Evolutionary conservation across 768 basidiomycete species (phyloP), one percentile per base, ranked within the genome.

Genomic region (Phaeotremella skinneri): DNA sequence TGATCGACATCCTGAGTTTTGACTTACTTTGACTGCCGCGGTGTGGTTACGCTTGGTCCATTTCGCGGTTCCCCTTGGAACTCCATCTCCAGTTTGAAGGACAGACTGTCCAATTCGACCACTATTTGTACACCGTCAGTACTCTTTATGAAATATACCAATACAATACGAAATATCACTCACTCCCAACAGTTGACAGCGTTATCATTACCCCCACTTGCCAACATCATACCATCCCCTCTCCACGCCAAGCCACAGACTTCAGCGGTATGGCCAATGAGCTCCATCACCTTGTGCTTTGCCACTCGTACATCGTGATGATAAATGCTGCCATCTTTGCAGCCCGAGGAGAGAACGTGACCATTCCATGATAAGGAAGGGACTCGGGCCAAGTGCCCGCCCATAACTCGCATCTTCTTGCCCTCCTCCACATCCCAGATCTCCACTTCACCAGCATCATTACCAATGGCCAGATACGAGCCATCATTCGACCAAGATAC

Each of bases 101-200:
- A 76, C 66, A 4, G 77, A 74, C 13, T 72, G 70, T 1, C 73
- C 75, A 37, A 74, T 69, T 37, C 77, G 70, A 26, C 69, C 72
- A 55, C 77, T 78, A 37, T 4, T 17, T 1, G 56, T 62, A n/a
- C 39, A 61, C 56, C 74, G 63, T 65, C 68, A 26, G 37, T 32
- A 30, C 20, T 39, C 56, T n/a, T 42, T 58, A 31, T 56, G 13
- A 32, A 49, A 51, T 55, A 30, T 82, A 82, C 5, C 29, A 21
- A 37, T 31, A 27, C 11, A 27, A 17, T 29, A 32, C n/a, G 9
- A 14, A 39, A 84, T 83, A 0, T 84, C 84, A 89, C 80, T 55
- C 89, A 82, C 4, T 99, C 94, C 94, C 94, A 99, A 50, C 96
- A 87, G 70, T 96, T 94, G 54, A 98, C 92, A 20, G 96, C 91